Base-by-base conservation (phyloP, 345 rosid species). In the Fremontodendron californicum region DNA sequence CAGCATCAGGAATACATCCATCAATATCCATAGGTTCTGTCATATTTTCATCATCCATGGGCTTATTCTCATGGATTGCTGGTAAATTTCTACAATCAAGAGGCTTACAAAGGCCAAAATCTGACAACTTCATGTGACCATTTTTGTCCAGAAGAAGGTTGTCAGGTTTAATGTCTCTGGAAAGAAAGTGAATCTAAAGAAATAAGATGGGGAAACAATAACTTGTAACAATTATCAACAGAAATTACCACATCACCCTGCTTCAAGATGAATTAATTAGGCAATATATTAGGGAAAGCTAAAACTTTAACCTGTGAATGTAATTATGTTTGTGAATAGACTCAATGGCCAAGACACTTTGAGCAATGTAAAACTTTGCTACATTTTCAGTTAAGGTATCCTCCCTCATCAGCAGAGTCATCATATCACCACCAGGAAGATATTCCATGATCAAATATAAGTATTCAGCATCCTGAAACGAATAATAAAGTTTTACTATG, bases 121-220 rank as follows among this genome's bases (percentile, higher is more conserved):
- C 98, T 9, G 98, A 93, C 48, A 94, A 90, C 90, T 94, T 94
- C 98, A 94, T 94, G 81, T 94, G 97, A 72, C 98, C 98, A 83
- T 90, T 87, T 87, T 88, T 90, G 87, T 93, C 98, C 63, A 94
- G 84, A 79, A 94, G 97, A 82, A 94, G 97, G 85, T 94, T 94
- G 78, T 94, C 98, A 61, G 97, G 98, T 80, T 94, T 94, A 77
- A 94, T 94, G 84, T 94, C 98, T 82, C 98, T 94, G 87, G 23
- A 87, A 82, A 75, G 55, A 62, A 76, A 61, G 48, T 40, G 11
- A 75, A 73, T 6, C 37, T 6, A 81, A 76, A 62, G 27, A 40
- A 79, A 40, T 84, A 37, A 87, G 84, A 71, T 43, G 25, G 61
- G 23, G 45, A 74, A 67, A 39, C 55, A 31, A 78, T 51, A 55